These are phyloP conservation scores for Kodamaea sp. DNA, from an alignment of 1,139 yeast species.

Conservation along the genomic window DNA sequence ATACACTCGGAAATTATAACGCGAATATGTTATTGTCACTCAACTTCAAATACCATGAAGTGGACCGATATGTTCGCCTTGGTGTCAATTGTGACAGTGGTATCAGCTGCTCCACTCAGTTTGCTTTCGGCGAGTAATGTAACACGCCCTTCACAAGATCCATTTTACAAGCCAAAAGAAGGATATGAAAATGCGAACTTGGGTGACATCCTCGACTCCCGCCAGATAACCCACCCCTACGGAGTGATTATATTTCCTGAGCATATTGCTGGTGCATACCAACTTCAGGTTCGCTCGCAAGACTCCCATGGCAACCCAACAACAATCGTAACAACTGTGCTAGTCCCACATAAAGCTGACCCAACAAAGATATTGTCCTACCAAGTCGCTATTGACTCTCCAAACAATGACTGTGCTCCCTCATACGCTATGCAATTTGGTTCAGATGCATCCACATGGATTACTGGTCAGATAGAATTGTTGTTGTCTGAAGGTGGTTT, in stretches of 20 bases:
- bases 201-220: conserved; percentile 29
- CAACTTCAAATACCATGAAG: no score
- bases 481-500: conserved; percentile 11
- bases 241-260: conserved; percentile 3
- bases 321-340: conserved; percentile 31
- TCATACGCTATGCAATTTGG: conserved; percentile 29
- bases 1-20: no score
- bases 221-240: conserved; percentile 16
- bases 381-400: conserved; percentile 35
- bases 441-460: conserved; percentile 13
- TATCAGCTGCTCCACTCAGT: conserved; percentile 1
- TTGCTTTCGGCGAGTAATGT: conserved; percentile 1
- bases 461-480: conserved; percentile 9
- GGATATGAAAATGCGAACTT: conserved; percentile 23
- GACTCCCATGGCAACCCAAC: conserved; percentile 33
- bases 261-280: conserved; percentile 27
- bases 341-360: conserved; percentile 33
- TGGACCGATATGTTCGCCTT: no score
- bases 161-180: conserved; percentile 27
- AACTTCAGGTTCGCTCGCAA: conserved; percentile 32
- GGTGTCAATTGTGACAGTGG: no score
- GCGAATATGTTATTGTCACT: no score
- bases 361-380: conserved; percentile 29
- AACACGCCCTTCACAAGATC: conserved; percentile 21
- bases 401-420: conserved; percentile 30